A percentile compares a stretch with the other conserved stretches of the same genome.
These are phyloP conservation scores for Aspergillus fijiensis DNA, from an alignment of 2,329 filamentous ascomycete genomes.

Conservation along the genomic window DNA sequence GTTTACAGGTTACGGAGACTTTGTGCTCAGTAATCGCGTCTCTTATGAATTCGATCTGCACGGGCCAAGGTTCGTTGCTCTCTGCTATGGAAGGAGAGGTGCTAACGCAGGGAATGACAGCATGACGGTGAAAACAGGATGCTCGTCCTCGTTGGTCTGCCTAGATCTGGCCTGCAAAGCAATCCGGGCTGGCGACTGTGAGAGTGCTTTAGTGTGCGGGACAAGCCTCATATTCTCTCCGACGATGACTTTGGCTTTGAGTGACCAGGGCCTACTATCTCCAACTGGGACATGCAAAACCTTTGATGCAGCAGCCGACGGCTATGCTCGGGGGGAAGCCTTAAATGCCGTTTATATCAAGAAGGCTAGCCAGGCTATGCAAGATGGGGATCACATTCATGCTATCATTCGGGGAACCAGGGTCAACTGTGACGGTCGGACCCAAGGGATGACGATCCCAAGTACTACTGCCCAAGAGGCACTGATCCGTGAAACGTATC, in stretches of 20 bases:
- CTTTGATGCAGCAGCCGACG: slow-evolving; percentile 31
- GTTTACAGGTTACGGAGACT: slow-evolving; percentile 11
- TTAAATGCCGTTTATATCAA: slow-evolving; percentile 35
- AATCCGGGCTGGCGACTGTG: slow-evolving; percentile 15
- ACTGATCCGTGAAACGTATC: background rate
- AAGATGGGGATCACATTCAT: slow-evolving; percentile 31
- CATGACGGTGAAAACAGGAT: slow-evolving; percentile 25
- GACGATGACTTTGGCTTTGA: slow-evolving; percentile 26
- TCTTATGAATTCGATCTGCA: slow-evolving; percentile 12
- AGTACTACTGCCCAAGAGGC: background rate
- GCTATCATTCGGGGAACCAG: slow-evolving; percentile 30
- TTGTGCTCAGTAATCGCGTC: slow-evolving; percentile 8
- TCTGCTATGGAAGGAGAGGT: background rate
- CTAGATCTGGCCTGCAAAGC: slow-evolving; percentile 25
- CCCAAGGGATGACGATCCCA: background rate
- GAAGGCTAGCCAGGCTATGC: slow-evolving; percentile 22
- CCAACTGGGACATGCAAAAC: slow-evolving; percentile 28
- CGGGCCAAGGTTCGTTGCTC: slow-evolving; percentile 10
- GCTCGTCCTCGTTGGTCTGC: slow-evolving; percentile 33
- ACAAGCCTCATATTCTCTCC: slow-evolving; percentile 36
- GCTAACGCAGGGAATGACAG: slow-evolving; percentile 27
- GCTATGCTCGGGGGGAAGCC: slow-evolving; percentile 36
- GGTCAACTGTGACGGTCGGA: slow-evolving; percentile 28
- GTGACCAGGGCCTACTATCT: slow-evolving; percentile 36
- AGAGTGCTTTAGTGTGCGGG: slow-evolving; percentile 35